Conservation (phyloP, 345 rosid genomes). For the Eucalyptus erythrocorys region DNA sequence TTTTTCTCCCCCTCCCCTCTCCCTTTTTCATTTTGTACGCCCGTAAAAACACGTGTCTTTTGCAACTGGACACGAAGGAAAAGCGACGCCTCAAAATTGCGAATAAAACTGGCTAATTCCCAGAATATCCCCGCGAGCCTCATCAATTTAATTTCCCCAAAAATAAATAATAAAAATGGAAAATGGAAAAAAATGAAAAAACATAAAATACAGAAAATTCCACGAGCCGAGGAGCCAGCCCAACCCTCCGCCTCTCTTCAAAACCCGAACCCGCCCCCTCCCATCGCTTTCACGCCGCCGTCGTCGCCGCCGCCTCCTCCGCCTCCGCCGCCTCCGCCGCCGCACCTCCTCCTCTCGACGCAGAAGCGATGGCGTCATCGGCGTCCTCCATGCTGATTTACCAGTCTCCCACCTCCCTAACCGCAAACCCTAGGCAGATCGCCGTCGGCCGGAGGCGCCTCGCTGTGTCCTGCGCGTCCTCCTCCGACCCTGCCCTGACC, state of each 20-base stretch:
- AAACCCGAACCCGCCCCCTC: not conserved
- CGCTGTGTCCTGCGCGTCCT: constrained; percentile 4
- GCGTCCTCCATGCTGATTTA: not conserved
- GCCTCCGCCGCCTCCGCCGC: not conserved
- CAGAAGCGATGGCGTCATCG: not conserved
- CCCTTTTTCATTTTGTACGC: not conserved
- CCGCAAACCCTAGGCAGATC: not conserved
- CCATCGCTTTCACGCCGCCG: not conserved
- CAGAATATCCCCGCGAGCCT: not conserved
- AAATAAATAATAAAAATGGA: not conserved
- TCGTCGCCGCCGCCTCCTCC: not conserved
- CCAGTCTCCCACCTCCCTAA: not conserved
- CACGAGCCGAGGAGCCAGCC: not conserved
- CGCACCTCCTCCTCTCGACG: not conserved
- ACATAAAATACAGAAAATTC: not conserved
- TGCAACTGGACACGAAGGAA: not conserved
- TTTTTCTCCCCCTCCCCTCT: accelerated
- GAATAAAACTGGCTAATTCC: not conserved
- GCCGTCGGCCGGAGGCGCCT: not conserved
- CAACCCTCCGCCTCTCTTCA: not conserved
- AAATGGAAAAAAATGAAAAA: not conserved
- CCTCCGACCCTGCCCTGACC: constrained; percentile 13
- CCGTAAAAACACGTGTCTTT: not conserved
- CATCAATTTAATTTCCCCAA: not conserved
- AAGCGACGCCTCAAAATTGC: not conserved